A percentile compares a stretch with the other conserved stretches of the same genome.
Evolutionary conservation across 768 basidiomycete species (phyloP).

Genomic region (Imleria badia): DNA sequence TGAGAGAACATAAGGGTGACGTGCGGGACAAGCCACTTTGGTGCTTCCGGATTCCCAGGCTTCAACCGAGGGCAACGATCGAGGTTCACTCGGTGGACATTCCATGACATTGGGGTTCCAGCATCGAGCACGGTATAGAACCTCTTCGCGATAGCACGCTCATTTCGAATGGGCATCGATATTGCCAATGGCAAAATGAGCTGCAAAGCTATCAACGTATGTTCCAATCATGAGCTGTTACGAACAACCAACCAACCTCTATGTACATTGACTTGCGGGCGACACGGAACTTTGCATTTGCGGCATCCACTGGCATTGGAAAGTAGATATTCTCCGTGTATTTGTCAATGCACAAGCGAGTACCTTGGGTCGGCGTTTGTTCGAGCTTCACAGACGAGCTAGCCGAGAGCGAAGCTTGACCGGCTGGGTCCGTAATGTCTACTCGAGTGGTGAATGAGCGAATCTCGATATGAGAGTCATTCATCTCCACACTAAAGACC

Average conservation of each 20-base stretch:
- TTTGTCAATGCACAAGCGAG: slow-evolving; percentile 11
- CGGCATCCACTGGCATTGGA: slow-evolving; percentile 45
- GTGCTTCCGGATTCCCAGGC: slow-evolving; percentile 1
- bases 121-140: slow-evolving; percentile 29
- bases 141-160: slow-evolving; percentile 18
- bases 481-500: slow-evolving; percentile 16
- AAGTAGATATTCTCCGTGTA: slow-evolving; percentile 33
- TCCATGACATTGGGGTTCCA: slow-evolving; percentile 28
- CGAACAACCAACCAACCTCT: slow-evolving; percentile 24
- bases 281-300: slow-evolving; percentile 40
- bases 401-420: slow-evolving; percentile 14
- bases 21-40: slow-evolving; percentile 36
- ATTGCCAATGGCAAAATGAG: slow-evolving; percentile 20
- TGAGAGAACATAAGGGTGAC: slow-evolving; percentile 32
- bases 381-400: slow-evolving; percentile 21
- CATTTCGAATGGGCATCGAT: slow-evolving; percentile 18
- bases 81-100: slow-evolving; percentile 41
- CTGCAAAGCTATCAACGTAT: slow-evolving; percentile 5
- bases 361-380: neutral
- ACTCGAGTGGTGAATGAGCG: slow-evolving; percentile 19
- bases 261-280: slow-evolving; percentile 58
- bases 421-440: slow-evolving; percentile 22
- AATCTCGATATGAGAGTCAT: slow-evolving; percentile 12
- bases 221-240: neutral
- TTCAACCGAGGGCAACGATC: slow-evolving; percentile 35